phyloP scores from a whole-genome alignment of 441 rosid species.

The Corymbia calophylla region DNA sequence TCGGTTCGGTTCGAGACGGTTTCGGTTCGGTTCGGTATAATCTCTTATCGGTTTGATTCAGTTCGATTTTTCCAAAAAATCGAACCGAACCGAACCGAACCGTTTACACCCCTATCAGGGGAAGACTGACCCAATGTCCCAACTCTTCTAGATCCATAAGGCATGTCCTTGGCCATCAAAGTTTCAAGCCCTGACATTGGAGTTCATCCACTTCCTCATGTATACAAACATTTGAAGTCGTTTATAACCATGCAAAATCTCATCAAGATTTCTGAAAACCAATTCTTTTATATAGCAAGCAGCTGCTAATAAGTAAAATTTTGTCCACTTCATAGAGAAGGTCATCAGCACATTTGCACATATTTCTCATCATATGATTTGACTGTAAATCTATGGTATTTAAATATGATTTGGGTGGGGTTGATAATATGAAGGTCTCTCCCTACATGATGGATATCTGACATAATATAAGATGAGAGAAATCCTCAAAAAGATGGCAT shows the following conservation, averaged over 20 bases:
- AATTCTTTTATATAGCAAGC: not conserved
- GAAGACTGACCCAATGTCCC: not conserved
- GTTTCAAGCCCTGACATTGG: not conserved
- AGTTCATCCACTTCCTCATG: not conserved
- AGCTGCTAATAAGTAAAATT: not conserved
- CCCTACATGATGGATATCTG: not conserved
- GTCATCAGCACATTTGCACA: not conserved
- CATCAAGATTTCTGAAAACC: not conserved
- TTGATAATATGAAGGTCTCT: not conserved
- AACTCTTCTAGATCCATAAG: not conserved
- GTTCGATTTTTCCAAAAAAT: no score
- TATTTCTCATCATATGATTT: not conserved
- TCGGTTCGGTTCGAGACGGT: no score
- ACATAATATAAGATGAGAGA: not conserved
- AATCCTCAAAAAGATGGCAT: not conserved
- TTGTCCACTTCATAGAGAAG: not conserved
- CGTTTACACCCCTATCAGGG: no score
- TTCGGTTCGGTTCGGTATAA: no score
- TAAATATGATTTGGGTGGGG: not conserved
- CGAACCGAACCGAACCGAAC: no score
- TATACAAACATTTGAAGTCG: not conserved
- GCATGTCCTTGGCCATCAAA: not conserved
- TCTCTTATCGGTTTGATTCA: no score
- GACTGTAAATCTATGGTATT: not conserved
- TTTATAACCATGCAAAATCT: not conserved